A percentile compares a stretch with the other conserved stretches of the same genome.
These are phyloP conservation scores for Cardamine chenopodiifolia DNA, from an alignment of 345 rosid species.

Conservation along the genomic window DNA sequence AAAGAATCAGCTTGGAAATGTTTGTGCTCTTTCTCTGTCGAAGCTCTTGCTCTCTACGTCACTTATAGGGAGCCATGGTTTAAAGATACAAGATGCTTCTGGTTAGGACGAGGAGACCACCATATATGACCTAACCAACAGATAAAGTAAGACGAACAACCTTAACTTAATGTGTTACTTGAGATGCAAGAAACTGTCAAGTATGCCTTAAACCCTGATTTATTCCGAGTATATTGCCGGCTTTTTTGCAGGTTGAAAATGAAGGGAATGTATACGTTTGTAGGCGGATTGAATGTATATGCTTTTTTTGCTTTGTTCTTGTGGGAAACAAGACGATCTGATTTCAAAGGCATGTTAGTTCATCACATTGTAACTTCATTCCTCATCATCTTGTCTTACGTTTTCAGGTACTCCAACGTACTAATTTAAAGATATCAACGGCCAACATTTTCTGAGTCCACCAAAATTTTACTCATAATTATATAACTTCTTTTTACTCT, in stretches of 20 bases:
- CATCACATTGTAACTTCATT: constrained; percentile 62
- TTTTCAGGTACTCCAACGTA: constrained; percentile 52
- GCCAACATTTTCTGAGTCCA: not conserved
- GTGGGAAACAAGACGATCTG: constrained; percentile 85
- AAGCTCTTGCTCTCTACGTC: constrained; percentile 57
- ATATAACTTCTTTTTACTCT: constrained; percentile 18
- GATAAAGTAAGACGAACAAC: constrained; percentile 57
- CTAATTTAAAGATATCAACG: not conserved
- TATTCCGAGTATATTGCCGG: not conserved
- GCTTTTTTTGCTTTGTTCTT: constrained; percentile 71
- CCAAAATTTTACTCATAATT: not conserved
- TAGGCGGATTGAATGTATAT: constrained; percentile 67
- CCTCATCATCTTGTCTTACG: constrained; percentile 65
- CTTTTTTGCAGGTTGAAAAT: constrained; percentile 55
- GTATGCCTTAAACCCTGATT: not conserved
- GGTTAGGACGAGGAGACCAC: constrained; percentile 77
- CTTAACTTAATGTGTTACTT: not conserved
- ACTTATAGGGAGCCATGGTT: constrained; percentile 86
- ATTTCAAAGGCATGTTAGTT: constrained; percentile 63
- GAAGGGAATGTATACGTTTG: constrained; percentile 69
- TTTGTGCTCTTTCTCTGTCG: constrained; percentile 66
- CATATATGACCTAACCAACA: constrained; percentile 83
- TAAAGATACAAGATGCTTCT: constrained; percentile 63
- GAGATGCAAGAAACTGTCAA: constrained; percentile 1
- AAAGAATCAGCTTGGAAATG: constrained; percentile 95